Base-by-base conservation (phyloP, 2,329 filamentous ascomycete genomes). In the Annulohypoxylon truncatum region DNA sequence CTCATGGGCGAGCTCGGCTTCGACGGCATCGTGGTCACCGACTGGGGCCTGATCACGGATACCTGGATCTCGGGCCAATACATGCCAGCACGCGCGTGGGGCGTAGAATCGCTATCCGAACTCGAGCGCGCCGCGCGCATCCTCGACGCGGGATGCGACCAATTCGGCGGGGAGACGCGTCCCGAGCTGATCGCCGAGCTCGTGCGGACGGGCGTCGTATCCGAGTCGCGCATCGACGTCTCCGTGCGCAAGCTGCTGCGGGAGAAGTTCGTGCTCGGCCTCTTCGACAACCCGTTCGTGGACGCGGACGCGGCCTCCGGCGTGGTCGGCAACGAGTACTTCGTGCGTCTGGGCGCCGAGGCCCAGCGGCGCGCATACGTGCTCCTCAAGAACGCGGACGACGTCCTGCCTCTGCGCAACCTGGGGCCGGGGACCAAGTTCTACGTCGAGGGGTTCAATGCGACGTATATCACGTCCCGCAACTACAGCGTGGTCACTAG, bases 11-110 rank as follows among this genome's bases (percentile, higher is more conserved):
- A 85, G 48, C 76, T 86, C 0, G 83, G 83, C 1, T 87, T 84
- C 59, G 70, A 84, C 0, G 84, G 84, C 1, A 83, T 86, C n/a
- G 79, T 86, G 0, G 77, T 81, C 1, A 84, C 81, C 0, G 84
- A 86, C 64, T 86, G 84, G 84, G 83, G 83, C 0, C 77, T 87
- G 2, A 77, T 86, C 20, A 86, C 84, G 0, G 82, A 84, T 47
- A 71, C 72, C 0, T 63, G 73, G 1, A 80, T 84, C 28, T 26
- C 68, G 0, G 83, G 82, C 1, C 79, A 84, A 68, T 74, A 80
- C 31, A 80, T 83, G 79, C 81, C 80, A 0, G 82, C 82, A 0
- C 79, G 82, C 9, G 82, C 82, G 2, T 87, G 84, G 83, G 84
- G 84, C 1, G 77, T 82, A 0, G 83, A 86, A 66, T 72, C 80